Evolutionary conservation across 257 asterid species (phyloP).

Genomic region (Solanum chiquidenum): DNA sequence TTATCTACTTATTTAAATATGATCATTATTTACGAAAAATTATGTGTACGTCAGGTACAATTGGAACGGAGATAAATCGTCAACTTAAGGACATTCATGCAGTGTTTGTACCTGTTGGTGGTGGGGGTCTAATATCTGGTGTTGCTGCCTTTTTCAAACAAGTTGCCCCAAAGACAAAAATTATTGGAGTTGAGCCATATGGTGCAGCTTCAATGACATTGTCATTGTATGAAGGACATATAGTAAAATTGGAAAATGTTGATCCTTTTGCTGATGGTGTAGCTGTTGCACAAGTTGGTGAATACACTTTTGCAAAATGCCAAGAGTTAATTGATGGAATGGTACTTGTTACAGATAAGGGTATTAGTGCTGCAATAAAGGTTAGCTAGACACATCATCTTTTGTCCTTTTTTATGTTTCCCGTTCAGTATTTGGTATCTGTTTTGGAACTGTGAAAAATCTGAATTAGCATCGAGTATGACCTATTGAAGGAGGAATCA

Average conservation of each 20-base stretch:
- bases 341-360: constrained; percentile 69
- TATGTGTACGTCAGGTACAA: constrained; percentile 33
- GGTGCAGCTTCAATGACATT: constrained; percentile 94
- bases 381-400: constrained; percentile 17
- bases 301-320: constrained; percentile 64
- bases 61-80: constrained; percentile 73
- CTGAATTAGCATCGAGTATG: too few species aligned
- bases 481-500: not conserved
- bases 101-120: constrained; percentile 86
- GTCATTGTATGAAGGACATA: constrained; percentile 46
- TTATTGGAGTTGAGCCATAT: constrained; percentile 85
- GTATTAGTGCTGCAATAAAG: constrained; percentile 86
- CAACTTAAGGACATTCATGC: constrained; percentile 60
- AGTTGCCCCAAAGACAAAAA: constrained; percentile 65
- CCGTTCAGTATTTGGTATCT: not conserved
- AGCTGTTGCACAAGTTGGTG: constrained; percentile 84
- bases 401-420: not conserved
- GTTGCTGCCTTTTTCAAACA: constrained; percentile 76
- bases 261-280: constrained; percentile 99
- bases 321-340: constrained; percentile 71
- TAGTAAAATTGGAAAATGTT: constrained; percentile 63
- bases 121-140: constrained; percentile 95
- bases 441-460: not conserved
- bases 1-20: not conserved
- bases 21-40: not conserved